Conservation (phyloP, 345 rosid species). For the Jatropha curcas region DNA sequence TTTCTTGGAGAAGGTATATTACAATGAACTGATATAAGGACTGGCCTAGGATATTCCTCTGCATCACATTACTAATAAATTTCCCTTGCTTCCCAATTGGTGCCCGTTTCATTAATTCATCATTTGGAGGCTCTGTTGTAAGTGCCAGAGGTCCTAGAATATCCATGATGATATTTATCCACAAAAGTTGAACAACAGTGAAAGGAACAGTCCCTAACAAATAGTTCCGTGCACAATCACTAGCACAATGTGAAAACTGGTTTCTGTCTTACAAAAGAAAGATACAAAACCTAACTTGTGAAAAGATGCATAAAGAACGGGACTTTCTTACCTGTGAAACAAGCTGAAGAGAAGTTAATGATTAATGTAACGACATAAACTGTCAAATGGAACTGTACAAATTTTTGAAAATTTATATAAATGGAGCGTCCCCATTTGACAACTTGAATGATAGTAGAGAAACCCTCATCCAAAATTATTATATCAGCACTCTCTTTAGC, state of each 20-base stretch:
- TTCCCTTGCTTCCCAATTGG: slow-evolving; percentile 45
- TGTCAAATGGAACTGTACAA: slow-evolving; percentile 92
- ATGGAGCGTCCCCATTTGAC: slow-evolving; percentile 97
- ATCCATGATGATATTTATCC: slow-evolving; percentile 36
- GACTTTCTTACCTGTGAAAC: slow-evolving; percentile 82
- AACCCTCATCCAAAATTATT: slow-evolving; percentile 82
- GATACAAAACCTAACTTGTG: too few species aligned
- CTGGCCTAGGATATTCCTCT: slow-evolving; percentile 93
- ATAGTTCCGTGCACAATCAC: too few species aligned
- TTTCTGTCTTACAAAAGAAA: too few species aligned
- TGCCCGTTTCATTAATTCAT: slow-evolving; percentile 28
- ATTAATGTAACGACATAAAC: slow-evolving; percentile 79
- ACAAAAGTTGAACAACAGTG: slow-evolving; percentile 33
- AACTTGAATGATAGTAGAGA: slow-evolving; percentile 86
- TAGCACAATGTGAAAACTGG: too few species aligned
- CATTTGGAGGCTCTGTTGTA: slow-evolving; percentile 34
- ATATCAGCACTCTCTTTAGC: slow-evolving; percentile 99
- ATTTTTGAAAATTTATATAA: slow-evolving; percentile 86
- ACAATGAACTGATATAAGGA: slow-evolving; percentile 47
- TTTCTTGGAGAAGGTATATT: slow-evolving; percentile 30
- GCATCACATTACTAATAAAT: slow-evolving; percentile 84
- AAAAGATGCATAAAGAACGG: too few species aligned
- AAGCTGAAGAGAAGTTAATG: slow-evolving; percentile 90
- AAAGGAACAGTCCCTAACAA: slow-evolving; percentile 30
- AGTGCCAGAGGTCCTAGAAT: slow-evolving; percentile 34